phyloP scores from a whole-genome alignment of 2,329 filamentous ascomycete species.

The Fusarium torulosum region DNA sequence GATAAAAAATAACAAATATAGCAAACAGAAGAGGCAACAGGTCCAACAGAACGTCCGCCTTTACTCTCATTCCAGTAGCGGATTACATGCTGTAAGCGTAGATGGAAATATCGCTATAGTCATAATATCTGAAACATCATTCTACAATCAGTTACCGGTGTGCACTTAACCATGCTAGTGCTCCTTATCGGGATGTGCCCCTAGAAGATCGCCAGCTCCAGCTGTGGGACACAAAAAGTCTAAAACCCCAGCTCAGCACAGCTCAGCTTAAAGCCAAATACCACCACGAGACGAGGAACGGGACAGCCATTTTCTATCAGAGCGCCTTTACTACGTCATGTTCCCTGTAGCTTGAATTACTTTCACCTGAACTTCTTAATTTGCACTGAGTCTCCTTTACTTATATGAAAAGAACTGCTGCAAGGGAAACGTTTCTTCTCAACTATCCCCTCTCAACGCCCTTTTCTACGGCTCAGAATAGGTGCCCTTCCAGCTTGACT shows the following conservation, averaged over 20 bases:
- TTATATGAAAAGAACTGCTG: neutral
- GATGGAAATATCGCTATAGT: slow-evolving; percentile 15
- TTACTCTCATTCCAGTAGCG: slow-evolving; percentile 23
- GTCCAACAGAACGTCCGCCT: too few species aligned
- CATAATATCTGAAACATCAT: slow-evolving; percentile 7
- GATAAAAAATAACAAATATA: too few species aligned
- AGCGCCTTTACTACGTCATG: slow-evolving; percentile 36
- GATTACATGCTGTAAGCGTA: slow-evolving; percentile 6
- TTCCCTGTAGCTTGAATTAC: slow-evolving; percentile 20
- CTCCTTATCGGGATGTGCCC: slow-evolving; percentile 28
- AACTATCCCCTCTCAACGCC: neutral
- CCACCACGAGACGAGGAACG: neutral
- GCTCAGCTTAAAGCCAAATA: slow-evolving; percentile 24
- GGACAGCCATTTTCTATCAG: slow-evolving; percentile 35
- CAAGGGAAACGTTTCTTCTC: neutral
- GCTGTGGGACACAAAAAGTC: slow-evolving; percentile 41
- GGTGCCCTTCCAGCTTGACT: neutral
- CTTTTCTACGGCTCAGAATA: slow-evolving; percentile 9
- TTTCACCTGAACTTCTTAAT: slow-evolving; percentile 8
- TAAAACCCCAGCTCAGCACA: slow-evolving; percentile 30
- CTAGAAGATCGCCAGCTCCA: slow-evolving; percentile 31
- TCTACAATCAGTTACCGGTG: slow-evolving; percentile 42
- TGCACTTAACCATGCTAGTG: slow-evolving; percentile 39
- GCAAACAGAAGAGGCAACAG: too few species aligned
- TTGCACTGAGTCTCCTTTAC: neutral